Percentiles rank a stretch among this genome's conserved stretches.
Conservation (phyloP, 1,139 yeast genomes). For the Suhomyces yuchorum region DNA sequence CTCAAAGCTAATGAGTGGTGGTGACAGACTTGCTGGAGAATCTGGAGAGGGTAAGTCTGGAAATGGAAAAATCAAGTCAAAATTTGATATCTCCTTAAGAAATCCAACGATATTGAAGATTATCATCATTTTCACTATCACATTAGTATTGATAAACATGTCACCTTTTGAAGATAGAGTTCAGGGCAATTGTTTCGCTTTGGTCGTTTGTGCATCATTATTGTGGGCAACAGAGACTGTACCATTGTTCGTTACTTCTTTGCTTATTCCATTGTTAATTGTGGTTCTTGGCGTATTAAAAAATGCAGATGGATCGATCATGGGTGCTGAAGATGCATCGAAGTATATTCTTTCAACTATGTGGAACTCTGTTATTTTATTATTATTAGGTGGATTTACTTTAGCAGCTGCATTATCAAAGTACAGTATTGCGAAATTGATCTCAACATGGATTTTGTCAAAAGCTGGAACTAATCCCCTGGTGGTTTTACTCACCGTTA, state of each 20-base stretch:
- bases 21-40: constrained; percentile 16
- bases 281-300: constrained; percentile 57
- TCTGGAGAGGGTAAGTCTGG: constrained; percentile 17
- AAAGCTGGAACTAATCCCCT: constrained; percentile 70
- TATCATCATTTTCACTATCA: constrained; percentile 44
- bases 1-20: constrained; percentile 20
- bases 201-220: constrained; percentile 67
- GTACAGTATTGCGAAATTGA: constrained; percentile 66
- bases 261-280: constrained; percentile 63
- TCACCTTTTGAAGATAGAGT: constrained; percentile 61
- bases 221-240: constrained; percentile 76
- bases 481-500: constrained; percentile 60
- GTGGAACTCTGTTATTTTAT: constrained; percentile 78
- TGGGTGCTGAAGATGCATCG: constrained; percentile 58
- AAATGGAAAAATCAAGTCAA: constrained; percentile 10
- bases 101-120: constrained; percentile 52
- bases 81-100: constrained; percentile 41
- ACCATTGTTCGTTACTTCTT: constrained; percentile 68
- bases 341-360: constrained; percentile 56
- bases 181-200: constrained; percentile 67
- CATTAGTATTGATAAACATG: constrained; percentile 51
- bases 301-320: constrained; percentile 52
- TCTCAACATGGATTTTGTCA: constrained; percentile 65
- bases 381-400: constrained; percentile 71
- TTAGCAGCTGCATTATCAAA: constrained; percentile 73